These are phyloP conservation scores for Aspergillus biplanus DNA, from an alignment of 495 filamentous ascomycete genomes.

Conservation along the genomic window DNA sequence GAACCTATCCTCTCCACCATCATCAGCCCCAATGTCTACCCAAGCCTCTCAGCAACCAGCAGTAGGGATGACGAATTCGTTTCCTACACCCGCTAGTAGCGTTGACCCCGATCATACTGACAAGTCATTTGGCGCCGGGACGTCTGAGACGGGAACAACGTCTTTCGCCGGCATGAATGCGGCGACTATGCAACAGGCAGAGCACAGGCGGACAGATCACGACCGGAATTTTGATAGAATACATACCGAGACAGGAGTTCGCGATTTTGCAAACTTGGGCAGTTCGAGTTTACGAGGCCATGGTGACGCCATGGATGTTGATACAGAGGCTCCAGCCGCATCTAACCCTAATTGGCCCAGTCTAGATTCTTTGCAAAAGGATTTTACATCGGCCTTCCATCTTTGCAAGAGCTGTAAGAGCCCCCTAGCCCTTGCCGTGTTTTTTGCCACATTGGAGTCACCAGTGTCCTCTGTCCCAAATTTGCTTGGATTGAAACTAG, in stretches of 20 bases:
- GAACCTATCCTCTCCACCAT: conserved; percentile 47
- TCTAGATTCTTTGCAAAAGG: conserved; percentile 50
- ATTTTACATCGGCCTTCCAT: conserved; percentile 53
- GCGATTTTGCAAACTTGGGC: conserved; percentile 32
- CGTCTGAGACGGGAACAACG: conserved; percentile 25
- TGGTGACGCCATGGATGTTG: conserved; percentile 46
- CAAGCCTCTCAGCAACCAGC: conserved; percentile 49
- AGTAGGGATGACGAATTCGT: conserved; percentile 47
- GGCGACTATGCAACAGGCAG: conserved; percentile 27
- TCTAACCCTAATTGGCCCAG: conserved; percentile 31
- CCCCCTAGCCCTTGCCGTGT: conserved; percentile 39
- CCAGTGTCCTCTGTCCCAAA: conserved; percentile 31
- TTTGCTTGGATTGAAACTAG: conserved; percentile 32
- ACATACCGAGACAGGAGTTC: conserved; percentile 25
- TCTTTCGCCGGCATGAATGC: conserved; percentile 24
- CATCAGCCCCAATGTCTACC: conserved; percentile 51
- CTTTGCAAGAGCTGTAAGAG: conserved; percentile 57
- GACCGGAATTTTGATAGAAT: conserved; percentile 33
- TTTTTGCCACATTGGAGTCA: conserved; percentile 30
- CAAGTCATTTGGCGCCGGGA: conserved; percentile 33
- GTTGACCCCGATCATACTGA: conserved; percentile 41
- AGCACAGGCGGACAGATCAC: conserved; percentile 44
- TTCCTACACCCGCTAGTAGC: conserved; percentile 52
- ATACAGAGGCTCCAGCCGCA: conserved; percentile 29
- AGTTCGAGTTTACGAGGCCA: conserved; percentile 18